Conservation (phyloP, 2,329 filamentous ascomycete species). For the Atkinsonella hypoxylon region DNA sequence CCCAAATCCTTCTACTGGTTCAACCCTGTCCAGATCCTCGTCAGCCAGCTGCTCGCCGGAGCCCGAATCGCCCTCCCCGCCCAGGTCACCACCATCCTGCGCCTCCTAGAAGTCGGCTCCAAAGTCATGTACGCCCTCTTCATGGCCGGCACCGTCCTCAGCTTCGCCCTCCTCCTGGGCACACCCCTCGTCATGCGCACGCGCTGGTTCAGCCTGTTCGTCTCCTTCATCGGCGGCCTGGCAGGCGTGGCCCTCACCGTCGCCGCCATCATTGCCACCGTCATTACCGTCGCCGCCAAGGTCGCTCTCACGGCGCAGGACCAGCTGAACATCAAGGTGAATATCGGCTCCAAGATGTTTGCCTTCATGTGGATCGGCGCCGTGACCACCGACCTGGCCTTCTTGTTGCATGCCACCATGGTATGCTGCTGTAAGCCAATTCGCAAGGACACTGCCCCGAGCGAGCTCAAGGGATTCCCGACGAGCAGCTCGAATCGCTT, state of each 20-base stretch:
- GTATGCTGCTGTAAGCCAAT: conserved; percentile 57
- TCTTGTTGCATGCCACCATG: conserved; percentile 60
- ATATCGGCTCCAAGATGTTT: conserved; percentile 63
- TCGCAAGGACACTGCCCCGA: conserved; percentile 6
- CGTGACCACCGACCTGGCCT: conserved; percentile 54
- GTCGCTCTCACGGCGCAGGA: conserved; percentile 60
- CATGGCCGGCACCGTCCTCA: conserved; percentile 56
- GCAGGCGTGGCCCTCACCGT: conserved; percentile 55
- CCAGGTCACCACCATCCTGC: conserved; percentile 60
- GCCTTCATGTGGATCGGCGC: conserved; percentile 82
- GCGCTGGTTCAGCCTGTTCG: conserved; percentile 53
- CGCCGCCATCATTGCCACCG: conserved; percentile 64
- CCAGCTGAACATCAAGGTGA: conserved; percentile 63
- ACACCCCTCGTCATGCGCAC: conserved; percentile 42
- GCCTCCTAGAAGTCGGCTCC: conserved; percentile 61
- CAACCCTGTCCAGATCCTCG: conserved; percentile 73
- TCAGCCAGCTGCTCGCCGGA: conserved; percentile 67
- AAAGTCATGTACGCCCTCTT: conserved; percentile 87
- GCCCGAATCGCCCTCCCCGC: conserved; percentile 72
- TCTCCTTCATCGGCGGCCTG: conserved; percentile 56
- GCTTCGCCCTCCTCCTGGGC: conserved; percentile 60
- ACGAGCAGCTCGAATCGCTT: conserved; percentile 9
- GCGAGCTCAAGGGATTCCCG: conserved; percentile 1
- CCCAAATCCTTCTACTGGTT: conserved; percentile 74
- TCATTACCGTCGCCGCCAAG: conserved; percentile 72